A percentile compares a stretch with the other conserved stretches of the same genome.
Conservation (phyloP, 345 rosid species). For the Citrus inodora region DNA sequence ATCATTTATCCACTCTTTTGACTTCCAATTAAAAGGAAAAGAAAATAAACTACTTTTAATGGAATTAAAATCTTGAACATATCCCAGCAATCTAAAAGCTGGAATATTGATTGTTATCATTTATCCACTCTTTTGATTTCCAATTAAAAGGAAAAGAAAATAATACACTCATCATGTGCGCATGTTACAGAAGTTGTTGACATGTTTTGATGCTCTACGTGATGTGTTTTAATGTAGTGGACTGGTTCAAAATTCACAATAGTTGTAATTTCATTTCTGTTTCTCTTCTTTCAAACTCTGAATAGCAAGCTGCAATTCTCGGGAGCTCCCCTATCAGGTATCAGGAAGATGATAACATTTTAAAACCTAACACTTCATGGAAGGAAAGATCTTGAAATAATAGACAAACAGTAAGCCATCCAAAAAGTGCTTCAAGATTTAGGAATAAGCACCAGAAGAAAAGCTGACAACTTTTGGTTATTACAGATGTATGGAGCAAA, state of each 20-base stretch:
- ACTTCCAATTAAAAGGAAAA: background rate
- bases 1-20: background rate
- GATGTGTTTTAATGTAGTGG: background rate
- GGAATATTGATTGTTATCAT: too few species aligned
- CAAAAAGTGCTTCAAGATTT: background rate
- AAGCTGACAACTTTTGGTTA: background rate
- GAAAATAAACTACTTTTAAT: background rate
- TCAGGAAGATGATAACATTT: background rate
- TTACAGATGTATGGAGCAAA: background rate
- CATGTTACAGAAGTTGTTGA: background rate
- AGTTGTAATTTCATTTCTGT: background rate
- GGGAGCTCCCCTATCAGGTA: background rate
- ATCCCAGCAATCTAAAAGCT: background rate
- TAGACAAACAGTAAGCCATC: background rate
- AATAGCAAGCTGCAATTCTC: too few species aligned
- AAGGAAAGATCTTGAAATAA: too few species aligned
- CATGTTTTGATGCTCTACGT: background rate
- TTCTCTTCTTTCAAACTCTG: too few species aligned
- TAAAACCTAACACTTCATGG: background rate
- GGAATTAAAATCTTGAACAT: background rate
- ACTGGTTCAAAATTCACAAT: background rate
- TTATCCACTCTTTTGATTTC: too few species aligned
- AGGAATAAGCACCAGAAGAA: background rate
- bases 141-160: too few species aligned
- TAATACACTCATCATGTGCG: background rate